These are phyloP conservation scores for Zea mays DNA, from an alignment of 176 grass and related monocot species.

Conservation along the genomic window DNA sequence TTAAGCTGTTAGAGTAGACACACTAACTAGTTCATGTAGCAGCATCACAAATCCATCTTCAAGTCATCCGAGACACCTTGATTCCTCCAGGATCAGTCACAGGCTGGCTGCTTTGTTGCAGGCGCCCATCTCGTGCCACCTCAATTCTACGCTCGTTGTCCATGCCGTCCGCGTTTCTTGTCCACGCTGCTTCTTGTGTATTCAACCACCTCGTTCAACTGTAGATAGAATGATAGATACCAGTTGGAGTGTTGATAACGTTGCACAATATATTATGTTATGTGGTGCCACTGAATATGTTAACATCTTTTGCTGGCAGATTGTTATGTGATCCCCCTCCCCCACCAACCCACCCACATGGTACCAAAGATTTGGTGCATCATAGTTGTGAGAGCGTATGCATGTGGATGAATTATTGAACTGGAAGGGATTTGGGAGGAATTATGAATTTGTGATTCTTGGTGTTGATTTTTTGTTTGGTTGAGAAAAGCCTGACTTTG, in stretches of 20 bases:
- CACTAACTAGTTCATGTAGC: no score
- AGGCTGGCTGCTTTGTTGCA: not conserved
- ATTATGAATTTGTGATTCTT: not conserved
- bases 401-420: not conserved
- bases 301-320: not conserved
- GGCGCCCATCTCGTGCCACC: not conserved
- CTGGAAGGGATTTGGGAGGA: not conserved
- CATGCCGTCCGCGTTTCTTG: no score
- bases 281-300: not conserved
- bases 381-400: not conserved
- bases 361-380: conserved; percentile 1
- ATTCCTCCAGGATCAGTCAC: not conserved
- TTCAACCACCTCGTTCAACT: not conserved
- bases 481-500: not conserved
- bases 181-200: not conserved
- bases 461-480: not conserved
- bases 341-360: not conserved
- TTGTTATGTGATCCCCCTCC: not conserved
- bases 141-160: not conserved
- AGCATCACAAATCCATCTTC: no score
- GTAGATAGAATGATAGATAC: not conserved
- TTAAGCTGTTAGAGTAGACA: no score
- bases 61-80: no score
- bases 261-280: not conserved
- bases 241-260: not conserved